These are phyloP conservation scores for Amphirosellinia nigrospora DNA, from an alignment of 495 filamentous ascomycete species.

Conservation along the genomic window DNA sequence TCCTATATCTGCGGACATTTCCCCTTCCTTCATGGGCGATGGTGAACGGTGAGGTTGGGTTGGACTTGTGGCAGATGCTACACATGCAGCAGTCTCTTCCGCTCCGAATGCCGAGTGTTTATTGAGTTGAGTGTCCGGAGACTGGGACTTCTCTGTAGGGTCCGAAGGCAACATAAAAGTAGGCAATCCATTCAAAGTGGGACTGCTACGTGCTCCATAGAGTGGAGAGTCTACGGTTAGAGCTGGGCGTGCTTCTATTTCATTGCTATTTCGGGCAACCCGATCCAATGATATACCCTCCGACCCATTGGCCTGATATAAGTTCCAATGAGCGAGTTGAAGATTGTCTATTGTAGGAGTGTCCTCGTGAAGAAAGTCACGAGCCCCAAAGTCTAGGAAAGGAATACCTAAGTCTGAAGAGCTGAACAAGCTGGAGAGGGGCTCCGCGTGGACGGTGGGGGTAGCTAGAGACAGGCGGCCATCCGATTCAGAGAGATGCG, in stretches of 20 bases:
- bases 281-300: neutral
- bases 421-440: constrained; percentile 1
- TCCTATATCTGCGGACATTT: neutral
- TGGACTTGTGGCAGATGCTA: neutral
- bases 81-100: neutral
- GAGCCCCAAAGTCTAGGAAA: neutral
- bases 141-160: neutral
- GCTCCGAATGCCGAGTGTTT: too few relatives aligned
- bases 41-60: neutral
- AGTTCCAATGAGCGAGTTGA: neutral
- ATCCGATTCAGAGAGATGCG: neutral
- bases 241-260: neutral
- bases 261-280: neutral
- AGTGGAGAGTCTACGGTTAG: neutral
- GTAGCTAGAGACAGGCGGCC: neutral
- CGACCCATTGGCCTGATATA: neutral
- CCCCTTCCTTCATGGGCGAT: neutral
- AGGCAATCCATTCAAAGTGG: neutral
- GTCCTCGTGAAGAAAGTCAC: neutral
- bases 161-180: neutral
- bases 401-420: neutral
- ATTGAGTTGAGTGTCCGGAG: neutral
- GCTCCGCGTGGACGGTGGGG: neutral
- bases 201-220: neutral
- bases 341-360: neutral